These are phyloP conservation scores for Cairneyella variabilis DNA, from an alignment of 495 filamentous ascomycete genomes.

Conservation along the genomic window DNA sequence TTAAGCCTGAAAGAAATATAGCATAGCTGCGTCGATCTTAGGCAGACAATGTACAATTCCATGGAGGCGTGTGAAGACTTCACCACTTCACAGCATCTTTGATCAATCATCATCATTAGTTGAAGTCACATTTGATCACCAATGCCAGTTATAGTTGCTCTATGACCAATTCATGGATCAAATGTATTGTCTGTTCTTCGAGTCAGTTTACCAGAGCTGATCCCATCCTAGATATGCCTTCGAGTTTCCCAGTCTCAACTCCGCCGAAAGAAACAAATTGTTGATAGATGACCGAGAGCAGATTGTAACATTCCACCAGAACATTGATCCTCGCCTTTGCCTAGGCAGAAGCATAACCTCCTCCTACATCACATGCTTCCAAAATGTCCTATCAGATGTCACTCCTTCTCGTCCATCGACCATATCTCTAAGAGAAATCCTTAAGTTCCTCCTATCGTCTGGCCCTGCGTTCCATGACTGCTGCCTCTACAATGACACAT, in stretches of 20 bases:
- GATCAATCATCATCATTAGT: background rate
- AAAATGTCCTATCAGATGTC: slow-evolving; percentile 4
- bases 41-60: background rate
- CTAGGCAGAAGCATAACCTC: background rate
- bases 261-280: too few relatives aligned
- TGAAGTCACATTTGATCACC: background rate
- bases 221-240: too few relatives aligned
- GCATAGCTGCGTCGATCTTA: background rate
- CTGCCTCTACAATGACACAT: background rate
- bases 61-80: background rate
- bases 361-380: background rate
- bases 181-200: too few relatives aligned
- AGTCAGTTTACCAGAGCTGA: too few relatives aligned
- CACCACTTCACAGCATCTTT: background rate
- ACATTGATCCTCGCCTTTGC: background rate
- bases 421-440: background rate
- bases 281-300: too few relatives aligned
- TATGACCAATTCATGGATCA: background rate
- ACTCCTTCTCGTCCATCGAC: background rate
- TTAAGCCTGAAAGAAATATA: too few relatives aligned
- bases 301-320: too few relatives aligned
- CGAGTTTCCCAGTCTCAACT: too few relatives aligned
- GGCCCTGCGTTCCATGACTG: background rate
- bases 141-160: background rate
- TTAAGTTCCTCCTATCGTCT: background rate